Conservation (phyloP, 2,329 filamentous ascomycete species). For the Ceratocystis cacaofunesta region DNA sequence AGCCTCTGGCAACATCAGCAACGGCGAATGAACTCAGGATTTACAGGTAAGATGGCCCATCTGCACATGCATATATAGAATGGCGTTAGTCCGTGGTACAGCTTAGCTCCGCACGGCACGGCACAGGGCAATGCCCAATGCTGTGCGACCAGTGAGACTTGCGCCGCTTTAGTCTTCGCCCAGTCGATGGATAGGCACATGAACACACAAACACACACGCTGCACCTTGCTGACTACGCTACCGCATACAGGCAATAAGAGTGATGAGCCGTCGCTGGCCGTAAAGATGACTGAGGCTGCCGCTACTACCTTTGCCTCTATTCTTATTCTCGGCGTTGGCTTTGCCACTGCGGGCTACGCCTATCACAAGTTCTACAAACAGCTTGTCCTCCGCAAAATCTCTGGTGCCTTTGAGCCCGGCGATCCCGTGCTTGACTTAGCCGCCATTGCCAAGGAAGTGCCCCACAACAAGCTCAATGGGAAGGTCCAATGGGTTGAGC, state of each 20-base stretch:
- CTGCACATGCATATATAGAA: not conserved
- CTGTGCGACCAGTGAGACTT: too few relatives aligned
- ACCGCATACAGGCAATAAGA: not conserved
- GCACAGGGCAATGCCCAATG: too few relatives aligned
- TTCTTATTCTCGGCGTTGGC: conserved; percentile 52
- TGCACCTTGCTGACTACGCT: not conserved
- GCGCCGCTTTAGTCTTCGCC: too few relatives aligned
- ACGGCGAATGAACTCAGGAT: not conserved
- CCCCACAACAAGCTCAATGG: conserved; percentile 27
- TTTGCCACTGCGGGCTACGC: conserved; percentile 55
- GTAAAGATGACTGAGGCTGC: conserved; percentile 59
- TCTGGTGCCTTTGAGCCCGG: conserved; percentile 80
- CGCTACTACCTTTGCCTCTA: conserved; percentile 60
- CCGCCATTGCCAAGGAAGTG: conserved; percentile 46
- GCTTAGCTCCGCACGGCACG: not conserved
- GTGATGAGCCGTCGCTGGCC: conserved; percentile 27
- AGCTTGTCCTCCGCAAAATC: conserved; percentile 83
- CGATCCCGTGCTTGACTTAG: conserved; percentile 74
- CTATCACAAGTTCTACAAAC: conserved; percentile 79
- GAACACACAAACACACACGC: not conserved
- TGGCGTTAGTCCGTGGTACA: too few relatives aligned
- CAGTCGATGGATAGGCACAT: too few relatives aligned
- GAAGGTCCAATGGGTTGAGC: conserved; percentile 56
- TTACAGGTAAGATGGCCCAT: not conserved
- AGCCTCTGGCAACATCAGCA: conserved; percentile 5